Percentiles rank a stretch among this genome's conserved stretches.
Evolutionary conservation across 176 grass and related monocot species (phyloP).

Genomic region (Oryza longistaminata): DNA sequence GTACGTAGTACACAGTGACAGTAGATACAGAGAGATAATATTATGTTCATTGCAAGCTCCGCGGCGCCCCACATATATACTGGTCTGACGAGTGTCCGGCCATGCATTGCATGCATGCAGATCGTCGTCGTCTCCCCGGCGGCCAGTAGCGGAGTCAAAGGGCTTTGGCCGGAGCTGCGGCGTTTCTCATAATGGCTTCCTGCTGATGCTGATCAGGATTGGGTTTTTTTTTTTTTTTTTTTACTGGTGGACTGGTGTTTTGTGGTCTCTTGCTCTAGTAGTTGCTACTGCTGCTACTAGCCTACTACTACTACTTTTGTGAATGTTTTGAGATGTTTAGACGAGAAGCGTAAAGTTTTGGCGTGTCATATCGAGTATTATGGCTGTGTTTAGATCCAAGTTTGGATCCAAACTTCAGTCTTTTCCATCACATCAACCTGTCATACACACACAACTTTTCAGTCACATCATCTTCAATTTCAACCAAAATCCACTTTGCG

Average conservation of each 20-base stretch:
- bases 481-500: too few species aligned
- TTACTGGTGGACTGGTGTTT: background rate
- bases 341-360: background rate
- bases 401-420: too few species aligned
- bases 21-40: background rate
- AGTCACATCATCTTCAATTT: too few species aligned
- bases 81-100: background rate
- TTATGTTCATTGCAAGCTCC: background rate
- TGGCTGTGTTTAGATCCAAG: too few species aligned
- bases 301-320: background rate
- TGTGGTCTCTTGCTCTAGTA: background rate
- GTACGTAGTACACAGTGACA: background rate
- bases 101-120: background rate
- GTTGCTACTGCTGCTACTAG: too few species aligned
- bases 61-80: background rate
- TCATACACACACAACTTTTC: too few species aligned
- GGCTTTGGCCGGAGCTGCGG: background rate
- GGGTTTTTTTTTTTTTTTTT: background rate
- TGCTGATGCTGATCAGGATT: background rate
- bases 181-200: background rate
- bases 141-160: slow-evolving; percentile 24
- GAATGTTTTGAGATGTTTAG: background rate
- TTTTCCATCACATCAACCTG: too few species aligned
- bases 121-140: background rate
- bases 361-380: too few species aligned